Evolutionary conservation across 257 asterid species (phyloP).

Genomic region (Sherardia arvensis): DNA sequence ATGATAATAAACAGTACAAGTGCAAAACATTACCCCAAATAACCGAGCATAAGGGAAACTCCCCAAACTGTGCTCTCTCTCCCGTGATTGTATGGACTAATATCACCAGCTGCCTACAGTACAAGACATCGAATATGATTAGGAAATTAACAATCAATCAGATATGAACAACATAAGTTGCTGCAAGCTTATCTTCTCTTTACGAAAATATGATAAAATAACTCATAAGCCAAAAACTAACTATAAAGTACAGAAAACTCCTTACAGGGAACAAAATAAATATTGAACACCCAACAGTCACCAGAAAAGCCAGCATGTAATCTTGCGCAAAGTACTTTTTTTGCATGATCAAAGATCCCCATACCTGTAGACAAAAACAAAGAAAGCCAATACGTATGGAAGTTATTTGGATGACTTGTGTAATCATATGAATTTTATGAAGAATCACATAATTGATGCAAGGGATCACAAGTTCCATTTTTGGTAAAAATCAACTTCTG

Average conservation of each 20-base stretch:
- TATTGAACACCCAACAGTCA: slow-evolving; percentile 87
- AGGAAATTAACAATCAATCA: not conserved
- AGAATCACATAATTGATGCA: not conserved
- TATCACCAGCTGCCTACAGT: slow-evolving; percentile 70
- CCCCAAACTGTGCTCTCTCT: slow-evolving; percentile 98
- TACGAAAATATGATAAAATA: not conserved
- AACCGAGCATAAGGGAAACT: slow-evolving; percentile 92
- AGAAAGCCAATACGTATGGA: slow-evolving; percentile 1
- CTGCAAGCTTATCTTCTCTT: not conserved
- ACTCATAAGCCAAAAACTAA: not conserved
- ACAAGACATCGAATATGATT: slow-evolving; percentile 3
- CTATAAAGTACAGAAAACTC: not conserved
- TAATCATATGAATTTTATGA: not conserved
- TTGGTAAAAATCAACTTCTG: not conserved
- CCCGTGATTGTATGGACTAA: slow-evolving; percentile 74
- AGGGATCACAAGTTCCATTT: not conserved
- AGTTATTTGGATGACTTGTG: not conserved
- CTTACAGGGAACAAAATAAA: slow-evolving; percentile 85
- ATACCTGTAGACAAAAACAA: slow-evolving; percentile 51
- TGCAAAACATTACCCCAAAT: slow-evolving; percentile 73
- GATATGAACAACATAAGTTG: not conserved
- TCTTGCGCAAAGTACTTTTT: slow-evolving; percentile 78
- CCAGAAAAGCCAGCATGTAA: slow-evolving; percentile 63
- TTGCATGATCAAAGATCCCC: slow-evolving; percentile 97
- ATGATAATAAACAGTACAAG: slow-evolving; percentile 5